Percentiles rank a stretch among this genome's conserved stretches.
Conservation (phyloP, 75 land plant genomes). For the Gnetum montanum region DNA sequence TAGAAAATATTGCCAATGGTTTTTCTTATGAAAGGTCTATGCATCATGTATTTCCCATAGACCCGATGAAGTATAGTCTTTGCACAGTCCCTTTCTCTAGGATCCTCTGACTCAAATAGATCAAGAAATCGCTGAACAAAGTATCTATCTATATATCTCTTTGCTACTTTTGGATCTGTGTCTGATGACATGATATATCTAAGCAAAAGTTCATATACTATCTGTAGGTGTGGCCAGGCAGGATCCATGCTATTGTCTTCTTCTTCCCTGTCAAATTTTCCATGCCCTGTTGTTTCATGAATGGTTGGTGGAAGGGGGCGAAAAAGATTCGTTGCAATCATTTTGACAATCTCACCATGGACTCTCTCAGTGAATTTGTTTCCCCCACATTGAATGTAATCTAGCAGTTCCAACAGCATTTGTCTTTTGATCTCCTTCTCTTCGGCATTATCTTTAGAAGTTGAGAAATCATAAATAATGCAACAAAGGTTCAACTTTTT, state of each 20-base stretch:
- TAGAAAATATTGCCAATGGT: conserved; percentile 39
- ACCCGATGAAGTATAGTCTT: conserved; percentile 38
- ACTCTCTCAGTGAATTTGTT: conserved; percentile 15
- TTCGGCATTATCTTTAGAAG: conserved; percentile 12
- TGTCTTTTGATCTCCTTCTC: conserved; percentile 37
- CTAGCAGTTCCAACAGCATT: conserved; percentile 28
- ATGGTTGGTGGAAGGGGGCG: conserved; percentile 15
- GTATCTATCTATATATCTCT: conserved; percentile 16
- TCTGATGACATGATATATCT: conserved; percentile 14
- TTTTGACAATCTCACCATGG: conserved; percentile 18
- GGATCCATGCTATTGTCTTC: conserved; percentile 22
- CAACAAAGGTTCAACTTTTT: conserved; percentile 27
- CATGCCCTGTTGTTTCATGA: conserved; percentile 6
- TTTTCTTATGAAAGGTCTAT: conserved; percentile 34
- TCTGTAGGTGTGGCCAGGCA: conserved; percentile 26
- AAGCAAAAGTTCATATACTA: conserved; percentile 20
- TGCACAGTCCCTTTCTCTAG: conserved; percentile 28
- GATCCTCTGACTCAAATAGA: conserved; percentile 33
- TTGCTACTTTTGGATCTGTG: conserved; percentile 22
- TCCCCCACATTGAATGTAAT: conserved; percentile 18
- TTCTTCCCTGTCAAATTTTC: conserved; percentile 19
- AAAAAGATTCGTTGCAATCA: conserved; percentile 19
- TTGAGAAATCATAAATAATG: conserved; percentile 21
- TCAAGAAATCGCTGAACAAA: conserved; percentile 20
- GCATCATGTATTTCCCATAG: conserved; percentile 27